Evolutionary conservation across 2,329 filamentous ascomycete species (phyloP), one percentile per base, ranked within the genome.

Genomic region (Daldinia sp.): DNA sequence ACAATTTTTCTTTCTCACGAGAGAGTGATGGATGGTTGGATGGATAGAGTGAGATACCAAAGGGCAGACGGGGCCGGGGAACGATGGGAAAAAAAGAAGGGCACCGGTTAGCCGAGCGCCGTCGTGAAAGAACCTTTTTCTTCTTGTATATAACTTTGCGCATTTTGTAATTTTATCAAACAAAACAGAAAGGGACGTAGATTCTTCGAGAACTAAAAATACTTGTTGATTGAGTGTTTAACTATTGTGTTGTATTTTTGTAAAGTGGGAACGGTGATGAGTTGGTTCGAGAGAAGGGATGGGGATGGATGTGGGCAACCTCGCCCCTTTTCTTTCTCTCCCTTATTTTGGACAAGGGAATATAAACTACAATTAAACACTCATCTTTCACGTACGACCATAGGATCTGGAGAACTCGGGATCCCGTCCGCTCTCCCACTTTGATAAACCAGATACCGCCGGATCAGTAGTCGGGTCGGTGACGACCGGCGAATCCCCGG

Each of bases 101-200:
- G 42, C 20, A 6, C 20, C 20, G 26, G 44, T 9, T 12, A 28
- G 44, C 20, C 15, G 2, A 10, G 23, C 6, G 20, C 20, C 44
- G 44, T 28, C 12, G 44, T 23, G 23, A 48, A 48, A 23, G 20
- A 23, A 35, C 33, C 12, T 26, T 46, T 46, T 7, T 28, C 20
- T 48, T 48, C 44, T 48, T 48, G 44, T 48, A 48, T 48, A 48
- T 48, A 48, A 2, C 23, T 48, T 48, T 48, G 23, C 44, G 44
- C 44, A 48, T n/a, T 48, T 48, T 48, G 44, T 48, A 48, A 48
- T 15, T 48, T 48, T 48, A 48, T 26, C 20, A 33, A 33, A 33
- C 35, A 39, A 15, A 39, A 39, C 18, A 41, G 6, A 15, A 48
- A 48, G 2, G 42, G 44, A 48, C 20, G 15, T 48, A 48, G 23